Percentiles rank a stretch among this genome's conserved stretches.
Conservation (phyloP, 2,329 filamentous ascomycete genomes). For the Didymellaceae sp. region DNA sequence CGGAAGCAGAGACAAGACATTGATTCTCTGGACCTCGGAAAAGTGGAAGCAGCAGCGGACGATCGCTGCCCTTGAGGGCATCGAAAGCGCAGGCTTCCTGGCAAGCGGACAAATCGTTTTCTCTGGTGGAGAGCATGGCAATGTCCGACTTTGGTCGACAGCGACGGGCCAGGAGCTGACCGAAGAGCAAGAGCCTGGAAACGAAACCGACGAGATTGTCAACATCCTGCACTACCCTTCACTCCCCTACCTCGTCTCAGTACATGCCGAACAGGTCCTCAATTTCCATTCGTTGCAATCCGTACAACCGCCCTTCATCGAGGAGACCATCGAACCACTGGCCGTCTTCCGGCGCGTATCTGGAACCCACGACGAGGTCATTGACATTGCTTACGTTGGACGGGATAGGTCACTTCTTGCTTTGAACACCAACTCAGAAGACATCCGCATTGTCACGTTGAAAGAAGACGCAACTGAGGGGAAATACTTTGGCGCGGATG, state of each 20-base stretch:
- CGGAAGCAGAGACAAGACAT: constrained; percentile 88
- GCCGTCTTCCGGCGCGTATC: constrained; percentile 79
- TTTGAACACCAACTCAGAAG: constrained; percentile 93
- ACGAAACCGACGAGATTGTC: constrained; percentile 72
- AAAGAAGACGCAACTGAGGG: constrained; percentile 41
- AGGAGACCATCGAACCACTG: constrained; percentile 62
- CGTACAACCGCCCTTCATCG: constrained; percentile 47
- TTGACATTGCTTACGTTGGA: constrained; percentile 87
- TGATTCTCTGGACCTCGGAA: constrained; percentile 86
- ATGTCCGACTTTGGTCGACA: constrained; percentile 82
- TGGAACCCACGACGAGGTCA: constrained; percentile 96
- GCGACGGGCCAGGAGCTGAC: constrained; percentile 81
- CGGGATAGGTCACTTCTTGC: constrained; percentile 82
- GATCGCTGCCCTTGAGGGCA: constrained; percentile 81
- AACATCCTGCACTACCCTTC: constrained; percentile 70
- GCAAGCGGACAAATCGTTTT: constrained; percentile 74
- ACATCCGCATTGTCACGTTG: constrained; percentile 84
- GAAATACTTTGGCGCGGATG: constrained; percentile 87
- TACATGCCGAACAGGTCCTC: constrained; percentile 89
- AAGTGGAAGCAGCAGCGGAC: constrained; percentile 85
- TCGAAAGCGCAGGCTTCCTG: constrained; percentile 85
- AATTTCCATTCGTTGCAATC: constrained; percentile 70
- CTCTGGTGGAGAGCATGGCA: constrained; percentile 84
- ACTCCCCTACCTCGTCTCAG: constrained; percentile 75
- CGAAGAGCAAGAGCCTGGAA: constrained; percentile 67